phyloP scores from a whole-genome alignment of 805 yeast species.

The Ogataea wickerhamii region DNA sequence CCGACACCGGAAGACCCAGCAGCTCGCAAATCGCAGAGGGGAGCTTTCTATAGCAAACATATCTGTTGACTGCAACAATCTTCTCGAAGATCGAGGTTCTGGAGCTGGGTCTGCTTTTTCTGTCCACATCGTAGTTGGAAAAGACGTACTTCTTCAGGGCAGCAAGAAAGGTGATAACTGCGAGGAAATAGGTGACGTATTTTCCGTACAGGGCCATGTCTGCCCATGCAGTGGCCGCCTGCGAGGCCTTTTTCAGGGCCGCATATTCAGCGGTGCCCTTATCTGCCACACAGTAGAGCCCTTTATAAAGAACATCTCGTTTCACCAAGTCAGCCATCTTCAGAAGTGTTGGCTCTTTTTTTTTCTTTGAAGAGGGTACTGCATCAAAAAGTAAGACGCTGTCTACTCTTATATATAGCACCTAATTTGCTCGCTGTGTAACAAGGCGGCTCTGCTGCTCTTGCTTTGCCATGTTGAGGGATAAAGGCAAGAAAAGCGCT shows the following conservation, averaged over 20 bases:
- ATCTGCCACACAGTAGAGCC: constrained; percentile 39
- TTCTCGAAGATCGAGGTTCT: constrained; percentile 16
- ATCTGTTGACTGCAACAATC: constrained; percentile 30
- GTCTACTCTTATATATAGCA: no score
- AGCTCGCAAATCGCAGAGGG: constrained; percentile 32
- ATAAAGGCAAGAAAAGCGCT: no score
- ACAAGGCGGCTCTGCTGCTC: no score
- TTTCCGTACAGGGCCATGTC: constrained; percentile 35
- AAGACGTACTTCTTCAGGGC: constrained; percentile 28
- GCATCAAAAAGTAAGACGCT: no score
- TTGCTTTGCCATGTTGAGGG: no score
- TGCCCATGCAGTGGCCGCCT: constrained; percentile 29
- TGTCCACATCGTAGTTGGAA: constrained; percentile 19
- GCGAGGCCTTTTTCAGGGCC: constrained; percentile 26
- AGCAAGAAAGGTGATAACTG: constrained; percentile 34
- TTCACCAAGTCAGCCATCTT: constrained; percentile 2
- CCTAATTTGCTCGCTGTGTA: no score
- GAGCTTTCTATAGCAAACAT: constrained; percentile 31
- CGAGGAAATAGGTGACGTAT: constrained; percentile 39
- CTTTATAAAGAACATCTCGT: constrained; percentile 26
- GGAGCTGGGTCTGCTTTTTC: constrained; percentile 2
- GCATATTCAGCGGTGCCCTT: constrained; percentile 24
- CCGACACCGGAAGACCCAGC: constrained; percentile 37
- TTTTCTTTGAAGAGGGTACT: no score
- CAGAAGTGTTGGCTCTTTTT: no score